Evolutionary conservation across 2,329 filamentous ascomycete genomes (phyloP), one percentile per base, ranked within the genome.

Genomic region (Mariannaea sp.): DNA sequence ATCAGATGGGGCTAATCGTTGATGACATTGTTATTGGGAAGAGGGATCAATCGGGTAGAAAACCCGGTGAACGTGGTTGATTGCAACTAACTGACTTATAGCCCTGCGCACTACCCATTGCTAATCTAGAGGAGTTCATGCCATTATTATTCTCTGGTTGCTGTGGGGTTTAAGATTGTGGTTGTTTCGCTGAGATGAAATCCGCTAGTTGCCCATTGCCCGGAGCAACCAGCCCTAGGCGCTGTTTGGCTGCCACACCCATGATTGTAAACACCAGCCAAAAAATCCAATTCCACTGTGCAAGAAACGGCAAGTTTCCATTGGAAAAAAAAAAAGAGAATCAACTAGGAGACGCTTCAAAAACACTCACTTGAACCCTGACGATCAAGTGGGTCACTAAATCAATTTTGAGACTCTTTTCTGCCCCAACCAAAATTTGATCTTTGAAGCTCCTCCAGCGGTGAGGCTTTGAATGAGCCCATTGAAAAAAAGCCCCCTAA

Each of bases 371-470:
- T 20, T 33, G 42, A 53, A 20, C 49, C 49, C 30, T 42, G 50
- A 41, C 44, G 50, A 53, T 53, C 44, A 30, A 16, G 50, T 53
- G 50, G 50, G 44, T 44, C 50, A 12, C 13, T 17, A 19, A 30
- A 17, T 17, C 8, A 7, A 14, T 7, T 14, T 3, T 16, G 16
- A 7, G 13, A 14, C 35, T 30, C 24, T 41, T 35, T 17, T 40
- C 27, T 19, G 45, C 45, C 51, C 51, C 51, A 54, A 54, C 51
- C 50, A 53, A 49, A 53, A 19, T 22, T 35, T 33, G 30, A 33
- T n/a, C 22, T 24, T 5, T 24, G 14, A 36, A 17, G n/a, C 33
- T 36, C 17, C 33, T 24, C 8, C 33, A 36, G 33, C 33, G 33
- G 33, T 36, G 33, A 36, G 33, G n/a, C n/a, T n/a, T n/a, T n/a